Evolutionary conservation across 106 monocot species (phyloP).

Genomic region (Triglochin maritima): DNA sequence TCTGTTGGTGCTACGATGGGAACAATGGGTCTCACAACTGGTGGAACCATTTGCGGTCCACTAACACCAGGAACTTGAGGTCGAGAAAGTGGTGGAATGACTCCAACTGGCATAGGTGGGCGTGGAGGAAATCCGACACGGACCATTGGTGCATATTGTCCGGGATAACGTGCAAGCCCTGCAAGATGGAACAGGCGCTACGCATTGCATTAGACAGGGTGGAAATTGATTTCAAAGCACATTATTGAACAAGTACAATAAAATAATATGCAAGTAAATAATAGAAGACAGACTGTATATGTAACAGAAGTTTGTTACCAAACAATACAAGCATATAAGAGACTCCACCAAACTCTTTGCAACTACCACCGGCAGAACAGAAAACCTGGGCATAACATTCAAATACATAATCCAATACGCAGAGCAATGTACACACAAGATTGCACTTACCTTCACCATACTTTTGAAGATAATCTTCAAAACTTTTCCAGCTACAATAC

Average conservation of each 20-base stretch:
- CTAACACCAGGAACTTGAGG: slow-evolving; percentile 54
- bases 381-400: slow-evolving; percentile 31
- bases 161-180: slow-evolving; percentile 78
- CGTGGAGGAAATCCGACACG: slow-evolving; percentile 70
- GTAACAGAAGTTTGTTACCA: slow-evolving; percentile 25
- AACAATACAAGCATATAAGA: slow-evolving; percentile 39
- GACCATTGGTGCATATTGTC: slow-evolving; percentile 44
- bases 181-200: slow-evolving; percentile 49
- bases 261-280: slow-evolving; percentile 1
- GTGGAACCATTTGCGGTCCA: slow-evolving; percentile 37
- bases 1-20: slow-evolving; percentile 68
- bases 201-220: slow-evolving; percentile 13
- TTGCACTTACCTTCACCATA: slow-evolving; percentile 49
- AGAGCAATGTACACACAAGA: slow-evolving; percentile 23
- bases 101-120: slow-evolving; percentile 41
- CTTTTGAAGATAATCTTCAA: slow-evolving; percentile 32
- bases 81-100: slow-evolving; percentile 40
- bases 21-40: slow-evolving; percentile 43
- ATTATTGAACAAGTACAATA: neutral
- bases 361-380: slow-evolving; percentile 38
- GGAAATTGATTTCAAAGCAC: neutral
- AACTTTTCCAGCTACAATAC: slow-evolving; percentile 32
- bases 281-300: neutral
- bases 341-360: slow-evolving; percentile 28
- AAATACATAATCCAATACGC: slow-evolving; percentile 26